Base-by-base conservation (phyloP, 1,284 basidiomycete species). In the Xerocomus amazonicus region DNA sequence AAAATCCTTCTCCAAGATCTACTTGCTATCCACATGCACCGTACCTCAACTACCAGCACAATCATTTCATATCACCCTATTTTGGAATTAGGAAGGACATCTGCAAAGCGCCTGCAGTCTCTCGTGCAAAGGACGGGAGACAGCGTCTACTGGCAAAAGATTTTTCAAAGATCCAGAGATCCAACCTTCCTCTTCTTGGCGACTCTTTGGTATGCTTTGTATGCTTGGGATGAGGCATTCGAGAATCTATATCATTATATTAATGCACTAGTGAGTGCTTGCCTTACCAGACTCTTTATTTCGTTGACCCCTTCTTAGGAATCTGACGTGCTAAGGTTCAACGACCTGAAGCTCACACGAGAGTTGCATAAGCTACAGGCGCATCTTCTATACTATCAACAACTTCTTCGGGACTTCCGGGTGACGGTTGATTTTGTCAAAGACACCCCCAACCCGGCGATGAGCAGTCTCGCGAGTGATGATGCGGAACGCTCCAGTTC, bases 191-290 rank as follows among this genome's bases (percentile, higher is more conserved):
- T 79, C 2, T 67, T 82, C 16, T 64, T 82, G 29, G 69, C 73
- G 0, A 75, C 73, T 49, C 65, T 82, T 34, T 82, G 80, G 80
- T 77, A 81, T 53, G 76, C 78, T 2, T 54, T 80, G 46, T 81
- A 80, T 56, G 75, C 74, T 8, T 82, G 79, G 78, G 80, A 82
- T 48, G 73, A 82, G 55, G 72, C 78, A 0, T 62, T 81, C 4
- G 78, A 80, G 42, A 64, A 66, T 33, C 56, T 82, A 16, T 78
- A 77, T 55, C 45, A 59, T 3, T 73, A 80, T 55, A 76, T 81
- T 34, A 73, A 69, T 40, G 53, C 52, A 19, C 61, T 80, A 45
- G 79, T 80, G 55, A 35, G 73, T 27, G 14, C 9, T 27, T 13
- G 19, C 13, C 34, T 9, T 31, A 13, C 14, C 5, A 6, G 7